Evolutionary conservation across 208 protist genomes (phyloP).

Genomic region (Wallacemonas collosoma): DNA sequence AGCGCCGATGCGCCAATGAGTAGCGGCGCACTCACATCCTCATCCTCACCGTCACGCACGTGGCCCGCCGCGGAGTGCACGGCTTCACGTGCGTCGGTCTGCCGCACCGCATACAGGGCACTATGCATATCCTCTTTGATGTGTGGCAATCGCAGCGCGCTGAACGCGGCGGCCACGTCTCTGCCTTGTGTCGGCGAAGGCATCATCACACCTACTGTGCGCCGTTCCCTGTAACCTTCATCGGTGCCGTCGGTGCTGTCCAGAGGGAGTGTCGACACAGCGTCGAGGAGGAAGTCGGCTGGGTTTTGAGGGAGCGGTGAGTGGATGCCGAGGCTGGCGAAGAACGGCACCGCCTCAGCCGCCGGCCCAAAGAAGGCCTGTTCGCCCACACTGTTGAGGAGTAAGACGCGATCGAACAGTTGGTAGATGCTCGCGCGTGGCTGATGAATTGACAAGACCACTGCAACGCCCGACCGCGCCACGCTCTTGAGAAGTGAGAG

Average conservation of each 20-base stretch:
- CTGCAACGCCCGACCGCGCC: conserved; percentile 37
- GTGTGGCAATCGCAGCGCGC: conserved; percentile 25
- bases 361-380: conserved; percentile 85
- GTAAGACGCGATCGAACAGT: conserved; percentile 73
- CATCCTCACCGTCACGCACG: not conserved
- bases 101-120: not conserved
- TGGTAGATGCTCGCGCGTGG: conserved; percentile 59
- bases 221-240: not conserved
- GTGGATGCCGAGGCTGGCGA: conserved; percentile 57
- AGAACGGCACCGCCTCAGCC: conserved; percentile 48
- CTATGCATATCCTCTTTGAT: conserved; percentile 22
- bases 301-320: conserved; percentile 57
- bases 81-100: not conserved
- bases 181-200: conserved; percentile 29
- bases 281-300: conserved; percentile 85
- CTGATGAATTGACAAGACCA: conserved; percentile 84
- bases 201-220: not conserved
- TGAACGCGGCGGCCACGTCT: conserved; percentile 54
- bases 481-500: conserved; percentile 51
- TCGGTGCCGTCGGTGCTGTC: conserved; percentile 19
- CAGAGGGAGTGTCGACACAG: conserved; percentile 35
- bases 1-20: not conserved
- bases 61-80: no score
- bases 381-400: conserved; percentile 76
- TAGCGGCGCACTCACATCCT: not conserved